Conservation (phyloP, 2,329 filamentous ascomycete genomes). For the Talaromyces sp. region DNA sequence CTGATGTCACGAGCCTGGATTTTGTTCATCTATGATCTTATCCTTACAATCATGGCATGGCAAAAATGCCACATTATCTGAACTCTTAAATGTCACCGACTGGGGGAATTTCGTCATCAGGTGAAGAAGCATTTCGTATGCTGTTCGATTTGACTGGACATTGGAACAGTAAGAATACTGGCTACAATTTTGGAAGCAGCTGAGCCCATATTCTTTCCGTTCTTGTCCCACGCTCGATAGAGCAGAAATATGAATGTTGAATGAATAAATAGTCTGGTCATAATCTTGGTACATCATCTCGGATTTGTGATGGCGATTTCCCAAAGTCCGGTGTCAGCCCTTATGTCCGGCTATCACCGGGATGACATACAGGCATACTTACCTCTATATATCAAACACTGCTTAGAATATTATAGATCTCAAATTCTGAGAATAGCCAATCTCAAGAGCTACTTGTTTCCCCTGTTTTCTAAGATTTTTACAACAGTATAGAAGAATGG, state of each 20-base stretch:
- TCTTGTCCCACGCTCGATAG: too few species aligned
- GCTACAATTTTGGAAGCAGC: background rate
- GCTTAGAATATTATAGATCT: background rate
- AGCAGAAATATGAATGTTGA: background rate
- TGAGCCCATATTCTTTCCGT: too few species aligned
- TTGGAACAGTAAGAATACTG: background rate
- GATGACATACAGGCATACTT: background rate
- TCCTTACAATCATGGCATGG: background rate
- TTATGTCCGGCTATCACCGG: background rate
- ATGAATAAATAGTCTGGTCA: background rate
- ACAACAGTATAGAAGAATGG: background rate
- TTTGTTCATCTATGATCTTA: background rate
- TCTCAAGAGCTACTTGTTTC: background rate
- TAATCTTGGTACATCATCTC: background rate
- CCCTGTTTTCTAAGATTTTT: too few species aligned
- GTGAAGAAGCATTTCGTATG: too few species aligned
- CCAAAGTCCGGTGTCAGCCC: background rate
- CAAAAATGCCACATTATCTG: background rate
- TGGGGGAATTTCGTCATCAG: too few species aligned
- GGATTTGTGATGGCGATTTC: background rate
- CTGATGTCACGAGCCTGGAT: background rate
- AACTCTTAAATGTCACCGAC: background rate
- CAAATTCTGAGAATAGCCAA: background rate
- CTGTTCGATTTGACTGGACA: background rate
- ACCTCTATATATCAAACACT: background rate